These are phyloP conservation scores for Zasmidium angulare DNA, from an alignment of 2,329 filamentous ascomycete genomes.

Conservation along the genomic window DNA sequence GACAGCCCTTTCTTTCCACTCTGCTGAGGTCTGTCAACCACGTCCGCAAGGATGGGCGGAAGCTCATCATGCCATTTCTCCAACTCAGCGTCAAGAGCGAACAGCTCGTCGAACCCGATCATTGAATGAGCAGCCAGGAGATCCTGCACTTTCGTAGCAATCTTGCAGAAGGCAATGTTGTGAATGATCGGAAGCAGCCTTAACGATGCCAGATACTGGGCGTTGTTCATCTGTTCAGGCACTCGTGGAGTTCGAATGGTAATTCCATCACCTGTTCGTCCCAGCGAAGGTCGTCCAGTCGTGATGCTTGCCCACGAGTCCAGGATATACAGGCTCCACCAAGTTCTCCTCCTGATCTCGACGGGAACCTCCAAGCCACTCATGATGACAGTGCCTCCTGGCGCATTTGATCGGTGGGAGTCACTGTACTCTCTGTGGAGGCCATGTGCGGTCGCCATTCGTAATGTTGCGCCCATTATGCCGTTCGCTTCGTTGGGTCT, in stretches of 20 bases:
- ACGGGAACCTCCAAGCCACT: slow-evolving; percentile 49
- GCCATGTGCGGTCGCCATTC: slow-evolving; percentile 35
- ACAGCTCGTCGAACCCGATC: slow-evolving; percentile 65
- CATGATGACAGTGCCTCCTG: slow-evolving; percentile 20
- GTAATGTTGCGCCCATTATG: slow-evolving; percentile 34
- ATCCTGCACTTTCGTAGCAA: slow-evolving; percentile 76
- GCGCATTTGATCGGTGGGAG: slow-evolving; percentile 43
- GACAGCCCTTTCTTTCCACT: slow-evolving; percentile 9
- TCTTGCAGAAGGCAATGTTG: slow-evolving; percentile 77
- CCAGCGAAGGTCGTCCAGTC: slow-evolving; percentile 68
- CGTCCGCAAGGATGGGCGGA: slow-evolving; percentile 47
- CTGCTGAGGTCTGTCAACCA: slow-evolving; percentile 8
- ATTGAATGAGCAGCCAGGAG: slow-evolving; percentile 68
- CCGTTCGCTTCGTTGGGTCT: slow-evolving; percentile 35
- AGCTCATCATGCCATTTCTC: slow-evolving; percentile 71
- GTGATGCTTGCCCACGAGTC: slow-evolving; percentile 74
- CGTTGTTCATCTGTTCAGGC: slow-evolving; percentile 35
- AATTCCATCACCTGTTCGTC: slow-evolving; percentile 66
- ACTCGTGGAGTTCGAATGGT: slow-evolving; percentile 62
- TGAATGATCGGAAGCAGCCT: slow-evolving; percentile 71
- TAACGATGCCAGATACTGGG: slow-evolving; percentile 53
- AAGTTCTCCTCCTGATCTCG: slow-evolving; percentile 66
- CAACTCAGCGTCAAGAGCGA: slow-evolving; percentile 65
- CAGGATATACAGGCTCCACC: slow-evolving; percentile 73
- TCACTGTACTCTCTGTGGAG: slow-evolving; percentile 34